phyloP scores from a whole-genome alignment of 331 rosid genomes.

The Dryas integrifolia region DNA sequence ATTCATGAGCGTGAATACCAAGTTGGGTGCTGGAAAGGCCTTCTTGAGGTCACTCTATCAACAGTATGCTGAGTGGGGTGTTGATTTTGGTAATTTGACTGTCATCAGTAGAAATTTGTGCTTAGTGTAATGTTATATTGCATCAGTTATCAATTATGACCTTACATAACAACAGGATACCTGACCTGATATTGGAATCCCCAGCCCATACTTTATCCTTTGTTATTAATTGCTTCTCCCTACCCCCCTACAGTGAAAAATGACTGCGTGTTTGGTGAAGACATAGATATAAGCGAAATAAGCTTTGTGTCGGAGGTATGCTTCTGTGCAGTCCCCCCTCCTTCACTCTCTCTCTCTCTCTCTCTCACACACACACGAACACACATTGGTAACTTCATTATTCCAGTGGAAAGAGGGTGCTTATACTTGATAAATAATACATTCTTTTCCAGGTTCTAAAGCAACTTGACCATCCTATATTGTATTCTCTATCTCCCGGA shows the following conservation, averaged over 20 bases:
- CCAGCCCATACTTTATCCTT: neutral
- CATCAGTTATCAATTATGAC: neutral
- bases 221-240: slow-evolving; percentile 8
- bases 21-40: slow-evolving; percentile 80
- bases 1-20: slow-evolving; percentile 85
- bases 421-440: slow-evolving; percentile 19
- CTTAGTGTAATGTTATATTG: neutral
- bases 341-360: neutral
- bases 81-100: slow-evolving; percentile 60
- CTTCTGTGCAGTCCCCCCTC: slow-evolving; percentile 14
- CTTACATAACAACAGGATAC: neutral
- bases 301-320: slow-evolving; percentile 68
- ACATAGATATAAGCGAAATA: slow-evolving; percentile 78
- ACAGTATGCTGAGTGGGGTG: slow-evolving; percentile 91
- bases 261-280: slow-evolving; percentile 90
- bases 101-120: neutral
- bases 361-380: neutral
- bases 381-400: slow-evolving; percentile 3
- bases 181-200: neutral
- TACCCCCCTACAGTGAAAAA: slow-evolving; percentile 65
- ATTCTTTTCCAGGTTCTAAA: slow-evolving; percentile 59
- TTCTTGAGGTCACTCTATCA: slow-evolving; percentile 76
- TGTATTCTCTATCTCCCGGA: slow-evolving; percentile 90
- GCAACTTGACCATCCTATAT: slow-evolving; percentile 51
- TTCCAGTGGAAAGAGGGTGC: slow-evolving; percentile 5